Percentiles rank a stretch among this genome's conserved stretches.
Evolutionary conservation across 495 filamentous ascomycete species (phyloP).

Genomic region (Lasiosphaeris hirsuta): DNA sequence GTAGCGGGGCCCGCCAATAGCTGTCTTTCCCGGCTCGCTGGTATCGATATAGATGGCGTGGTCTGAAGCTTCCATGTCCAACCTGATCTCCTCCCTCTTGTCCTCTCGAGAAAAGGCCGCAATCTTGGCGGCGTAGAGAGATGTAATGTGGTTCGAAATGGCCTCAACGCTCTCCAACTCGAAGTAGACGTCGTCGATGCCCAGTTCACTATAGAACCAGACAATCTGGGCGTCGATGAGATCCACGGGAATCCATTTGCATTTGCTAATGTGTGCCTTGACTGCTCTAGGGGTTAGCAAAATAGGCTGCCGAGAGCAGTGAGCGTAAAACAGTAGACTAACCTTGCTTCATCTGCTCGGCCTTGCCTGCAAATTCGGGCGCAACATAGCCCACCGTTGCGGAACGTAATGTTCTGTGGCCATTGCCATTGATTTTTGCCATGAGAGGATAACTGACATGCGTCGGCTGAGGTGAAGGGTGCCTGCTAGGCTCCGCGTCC

Average conservation of each 20-base stretch:
- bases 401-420: constrained; percentile 69
- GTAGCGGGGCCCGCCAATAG: constrained; percentile 75
- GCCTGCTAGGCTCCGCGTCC: constrained; percentile 31
- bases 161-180: constrained; percentile 83
- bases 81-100: constrained; percentile 84
- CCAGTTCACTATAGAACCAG: constrained; percentile 97
- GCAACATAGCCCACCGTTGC: constrained; percentile 94
- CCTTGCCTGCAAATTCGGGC: constrained; percentile 91
- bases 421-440: constrained; percentile 53
- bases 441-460: constrained; percentile 75
- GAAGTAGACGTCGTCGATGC: constrained; percentile 99
- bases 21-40: constrained; percentile 77
- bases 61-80: constrained; percentile 92
- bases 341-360: constrained; percentile 90
- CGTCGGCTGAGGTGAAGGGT: constrained; percentile 88
- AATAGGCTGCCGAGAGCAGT: not conserved
- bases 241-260: constrained; percentile 77
- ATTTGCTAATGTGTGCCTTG: constrained; percentile 38
- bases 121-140: constrained; percentile 94
- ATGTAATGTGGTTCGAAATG: constrained; percentile 90
- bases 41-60: constrained; percentile 99
- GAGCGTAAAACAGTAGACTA: constrained; percentile 22
- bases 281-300: constrained; percentile 33
- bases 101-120: constrained; percentile 92
- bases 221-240: constrained; percentile 80